Conservation (phyloP, 306 rosid genomes). For the Glycyrrhiza uralensis region DNA sequence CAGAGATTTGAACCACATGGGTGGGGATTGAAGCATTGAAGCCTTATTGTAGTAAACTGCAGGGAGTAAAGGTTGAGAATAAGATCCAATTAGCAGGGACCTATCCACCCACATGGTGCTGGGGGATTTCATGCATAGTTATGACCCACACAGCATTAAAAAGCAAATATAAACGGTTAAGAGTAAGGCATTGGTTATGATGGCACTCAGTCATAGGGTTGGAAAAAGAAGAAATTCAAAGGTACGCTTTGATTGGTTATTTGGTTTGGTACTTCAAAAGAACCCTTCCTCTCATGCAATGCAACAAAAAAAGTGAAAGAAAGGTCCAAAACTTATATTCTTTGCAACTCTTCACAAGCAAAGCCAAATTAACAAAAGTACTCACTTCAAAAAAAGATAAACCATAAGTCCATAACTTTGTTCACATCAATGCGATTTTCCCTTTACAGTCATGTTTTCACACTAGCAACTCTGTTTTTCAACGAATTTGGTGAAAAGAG, state of each 20-base stretch:
- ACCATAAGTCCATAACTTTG: constrained; percentile 21
- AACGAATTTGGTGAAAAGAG: constrained; percentile 30
- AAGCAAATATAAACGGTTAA: constrained; percentile 36
- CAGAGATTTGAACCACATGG: too few species aligned
- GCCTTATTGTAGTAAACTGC: too few species aligned
- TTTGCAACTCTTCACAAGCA: constrained; percentile 68
- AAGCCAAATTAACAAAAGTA: constrained; percentile 47
- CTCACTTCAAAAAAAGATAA: constrained; percentile 36
- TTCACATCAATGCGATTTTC: neutral
- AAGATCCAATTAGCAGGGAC: constrained; percentile 38
- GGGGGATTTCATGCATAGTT: neutral
- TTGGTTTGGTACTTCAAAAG: constrained; percentile 4
- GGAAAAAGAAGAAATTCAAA: constrained; percentile 42
- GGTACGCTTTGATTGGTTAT: constrained; percentile 36
- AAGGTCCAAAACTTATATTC: constrained; percentile 56
- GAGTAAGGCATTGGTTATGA: constrained; percentile 46
- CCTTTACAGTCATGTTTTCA: constrained; percentile 43
- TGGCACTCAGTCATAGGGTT: constrained; percentile 53
- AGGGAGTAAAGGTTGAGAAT: too few species aligned
- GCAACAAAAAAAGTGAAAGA: constrained; percentile 36
- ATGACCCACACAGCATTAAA: constrained; percentile 46
- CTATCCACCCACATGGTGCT: constrained; percentile 32
- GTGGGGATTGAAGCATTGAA: too few species aligned
- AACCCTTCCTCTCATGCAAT: constrained; percentile 35
- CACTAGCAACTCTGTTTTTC: constrained; percentile 34